Evolutionary conservation across 495 filamentous ascomycete species (phyloP), one percentile per base, ranked within the genome.

Genomic region (Aspergillus homomorphus): DNA sequence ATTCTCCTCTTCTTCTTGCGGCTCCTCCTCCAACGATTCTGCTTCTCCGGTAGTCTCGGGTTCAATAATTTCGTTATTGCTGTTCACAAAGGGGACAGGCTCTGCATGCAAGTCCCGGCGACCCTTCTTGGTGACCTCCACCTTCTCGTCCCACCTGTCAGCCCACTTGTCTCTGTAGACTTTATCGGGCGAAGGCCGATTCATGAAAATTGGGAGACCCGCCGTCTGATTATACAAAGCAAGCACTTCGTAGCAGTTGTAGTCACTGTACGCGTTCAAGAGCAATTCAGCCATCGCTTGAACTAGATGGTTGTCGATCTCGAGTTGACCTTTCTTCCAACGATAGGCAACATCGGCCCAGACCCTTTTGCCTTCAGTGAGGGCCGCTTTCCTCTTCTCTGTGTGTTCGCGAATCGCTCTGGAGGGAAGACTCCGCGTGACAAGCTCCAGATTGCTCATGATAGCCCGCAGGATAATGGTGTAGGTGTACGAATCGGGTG

Each of bases 401-500:
- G 66, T 3, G 66, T 60, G 4, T 72, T 73, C 26, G 75, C 68
- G 1, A 80, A 73, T 48, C 74, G 60, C 16, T 77, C 59, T 24
- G 54, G 54, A 48, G 62, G 56, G 38, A 69, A 53, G 42, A 74
- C 64, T 4, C 61, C 64, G 1, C 6, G 75, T 53, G 24, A 72
- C 64, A 4, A 57, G 44, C 23, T 65, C 60, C 15, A 68, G 59
- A 18, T 78, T 61, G 42, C 75, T 62, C 19, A 79, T 71, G 20
- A 96, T 77, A 4, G 87, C 89, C 54, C 89, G 87, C 23, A 98
- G 59, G 53, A 98, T 87, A 30, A 83, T 90, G 4, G 89, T 89
- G 59, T 87, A 98, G 0, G 94, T 96, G 18, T 77, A 58, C 20
- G 75, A 74, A 60, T 93, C 82, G 2, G 94, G 86, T 3, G 85